These are phyloP conservation scores for Rhododendron vialii DNA, from an alignment of 148 eudicot genomes.

Conservation along the genomic window DNA sequence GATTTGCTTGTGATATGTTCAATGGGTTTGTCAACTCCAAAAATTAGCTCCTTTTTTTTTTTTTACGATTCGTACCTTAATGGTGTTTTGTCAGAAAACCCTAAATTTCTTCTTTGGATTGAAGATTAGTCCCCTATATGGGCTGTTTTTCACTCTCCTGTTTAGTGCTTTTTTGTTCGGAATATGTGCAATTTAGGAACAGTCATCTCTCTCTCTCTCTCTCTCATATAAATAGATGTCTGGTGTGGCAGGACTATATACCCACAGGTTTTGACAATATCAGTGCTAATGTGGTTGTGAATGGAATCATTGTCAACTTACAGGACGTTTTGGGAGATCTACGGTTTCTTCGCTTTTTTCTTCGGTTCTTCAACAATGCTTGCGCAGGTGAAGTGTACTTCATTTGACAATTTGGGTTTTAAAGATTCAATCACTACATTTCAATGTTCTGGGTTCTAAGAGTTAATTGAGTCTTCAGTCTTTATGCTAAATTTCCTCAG, in stretches of 20 bases:
- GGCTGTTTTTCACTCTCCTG: neutral
- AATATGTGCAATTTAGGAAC: neutral
- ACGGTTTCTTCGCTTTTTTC: too few relatives aligned
- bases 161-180: neutral
- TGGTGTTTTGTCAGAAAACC: too few relatives aligned
- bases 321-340: too few relatives aligned
- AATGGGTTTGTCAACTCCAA: conserved; percentile 10
- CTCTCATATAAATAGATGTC: neutral
- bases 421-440: too few relatives aligned
- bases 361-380: too few relatives aligned
- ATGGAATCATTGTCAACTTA: conserved; percentile 73
- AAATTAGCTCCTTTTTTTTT: neutral
- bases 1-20: conserved; percentile 4
- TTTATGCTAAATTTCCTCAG: too few relatives aligned
- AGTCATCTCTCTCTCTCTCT: neutral
- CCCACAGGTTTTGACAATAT: conserved; percentile 85
- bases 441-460: too few relatives aligned
- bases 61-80: too few relatives aligned
- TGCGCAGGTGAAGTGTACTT: too few relatives aligned
- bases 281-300: conserved; percentile 79
- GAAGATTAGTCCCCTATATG: neutral
- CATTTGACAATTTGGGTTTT: too few relatives aligned
- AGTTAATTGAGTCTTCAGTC: too few relatives aligned
- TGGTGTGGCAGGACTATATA: conserved; percentile 57
- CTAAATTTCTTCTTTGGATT: neutral